Evolutionary conservation across 192 early-diverging fungal species (phyloP), one percentile per base, ranked within the genome.

Genomic region (Allomyces javanicus): DNA sequence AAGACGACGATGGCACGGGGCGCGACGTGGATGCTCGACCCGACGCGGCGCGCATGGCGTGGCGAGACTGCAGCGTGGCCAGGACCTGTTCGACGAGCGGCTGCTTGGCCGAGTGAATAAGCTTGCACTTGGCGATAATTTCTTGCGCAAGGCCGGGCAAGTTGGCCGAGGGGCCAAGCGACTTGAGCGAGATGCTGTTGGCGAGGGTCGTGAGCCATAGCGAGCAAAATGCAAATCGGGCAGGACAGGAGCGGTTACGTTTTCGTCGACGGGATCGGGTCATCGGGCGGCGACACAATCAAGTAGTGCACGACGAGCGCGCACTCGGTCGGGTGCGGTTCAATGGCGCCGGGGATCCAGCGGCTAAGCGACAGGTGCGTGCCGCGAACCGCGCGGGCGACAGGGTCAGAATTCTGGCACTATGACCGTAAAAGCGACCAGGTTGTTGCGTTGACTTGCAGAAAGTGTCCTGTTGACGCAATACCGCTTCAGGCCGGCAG

Each of bases 281-380:
- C 65, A 2, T 27, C 14, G 2, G 25, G 24, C 24, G 24, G 33
- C 24, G 26, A 25, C 64, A 26, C 24, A 33, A 33, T 24, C 12
- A 26, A 21, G 43, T 65, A 65, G 11, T 65, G 33, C 33, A 65
- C 33, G 44, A 43, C 40, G 12, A 65, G 23, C 2, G 65, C 65
- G 23, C 21, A 22, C 11, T 65, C 65, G 25, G 23, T 44, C 33
- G 65, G 65, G 27, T 65, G 65, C 14, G 22, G 33, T 4, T 33
- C 23, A 21, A 65, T 44, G 17, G 65, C 65, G 14, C 26, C 65
- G 3, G 44, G 44, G 25, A 44, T 44, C 25, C 44, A 14, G 26
- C 44, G 26, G 14, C 65, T 65, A 40, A 40, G 33, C 33, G 33
- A 40, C 33, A 7, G 33, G 33, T 40, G 33, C 33, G 33, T 40